Base-by-base conservation (phyloP, 768 basidiomycete species). In the Lenzites betulinus region DNA sequence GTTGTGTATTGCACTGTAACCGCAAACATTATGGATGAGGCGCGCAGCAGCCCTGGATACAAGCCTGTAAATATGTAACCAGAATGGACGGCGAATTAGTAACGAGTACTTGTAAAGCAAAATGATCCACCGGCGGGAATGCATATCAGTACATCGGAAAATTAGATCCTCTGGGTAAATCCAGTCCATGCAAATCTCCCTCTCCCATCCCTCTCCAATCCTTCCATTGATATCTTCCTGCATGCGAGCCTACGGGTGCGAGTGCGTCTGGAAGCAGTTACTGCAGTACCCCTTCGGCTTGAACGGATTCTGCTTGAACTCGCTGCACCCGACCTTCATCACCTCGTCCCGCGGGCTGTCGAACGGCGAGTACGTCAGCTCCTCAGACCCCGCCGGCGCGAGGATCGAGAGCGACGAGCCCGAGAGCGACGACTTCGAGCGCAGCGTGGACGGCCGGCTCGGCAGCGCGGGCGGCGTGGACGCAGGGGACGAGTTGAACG, bases 221-320 rank as follows among this genome's bases (percentile, higher is more conserved):
- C 28, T 38, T 44, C 5, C 33, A 11, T 4, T 25, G 16, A 12
- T 18, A 20, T n/a, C 3, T 15, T 3, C 20, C 9, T 46, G n/a
- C 33, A 20, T 13, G 2, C 18, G 7, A 15, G 11, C 46, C 39
- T 41, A 54, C 8, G 15, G 30, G 30, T 33, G 33, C 36, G 49
- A 47, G 55, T 86, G 85, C 68, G 77, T 74, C 72, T 84, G 79
- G 66, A 83, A 83, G 71, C 88, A 91, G 64, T 84, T 86, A 63
- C 77, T 84, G 72, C 88, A 89, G 74, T 83, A 77, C 7, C 87
- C 86, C 68, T 80, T 79, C 47, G 79, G 76, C 73, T 89, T 86
- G 75, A 86, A 85, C 43, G 83, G 83, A 69, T 85, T 85, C 74
- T 89, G 86, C 67, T 81, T 82, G 72, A 89, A 88, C 47, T 79